phyloP scores from a whole-genome alignment of 257 asterid species.

The Solanum corneliomulleri region DNA sequence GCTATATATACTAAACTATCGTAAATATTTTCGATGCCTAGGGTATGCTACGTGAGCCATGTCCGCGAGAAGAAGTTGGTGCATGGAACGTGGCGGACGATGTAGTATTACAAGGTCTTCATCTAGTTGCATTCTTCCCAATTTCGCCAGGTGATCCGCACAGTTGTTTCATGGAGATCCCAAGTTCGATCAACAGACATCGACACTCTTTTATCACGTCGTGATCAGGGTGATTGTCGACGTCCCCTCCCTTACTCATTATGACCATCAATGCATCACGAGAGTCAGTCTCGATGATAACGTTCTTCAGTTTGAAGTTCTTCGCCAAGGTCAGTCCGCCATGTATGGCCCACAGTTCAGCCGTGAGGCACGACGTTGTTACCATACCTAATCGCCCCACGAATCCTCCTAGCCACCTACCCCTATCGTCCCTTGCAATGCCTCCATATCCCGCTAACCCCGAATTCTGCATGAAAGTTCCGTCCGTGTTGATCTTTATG shows the following conservation, averaged over 20 bases:
- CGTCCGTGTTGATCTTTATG: background rate
- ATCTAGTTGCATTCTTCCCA: background rate
- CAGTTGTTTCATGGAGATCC: background rate
- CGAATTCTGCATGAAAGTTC: background rate
- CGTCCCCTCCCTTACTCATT: background rate
- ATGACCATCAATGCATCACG: background rate
- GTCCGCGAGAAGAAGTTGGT: background rate
- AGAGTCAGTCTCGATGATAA: background rate
- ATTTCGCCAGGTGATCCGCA: background rate
- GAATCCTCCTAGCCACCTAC: background rate
- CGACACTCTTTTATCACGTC: background rate
- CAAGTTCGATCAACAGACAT: background rate
- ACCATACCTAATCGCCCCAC: too few relatives aligned
- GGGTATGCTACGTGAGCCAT: background rate
- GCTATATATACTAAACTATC: too few relatives aligned
- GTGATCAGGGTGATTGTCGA: background rate
- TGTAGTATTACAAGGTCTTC: background rate
- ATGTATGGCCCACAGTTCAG: background rate
- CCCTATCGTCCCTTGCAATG: background rate
- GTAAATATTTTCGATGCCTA: background rate
- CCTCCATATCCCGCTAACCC: background rate
- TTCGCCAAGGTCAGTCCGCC: too few relatives aligned
- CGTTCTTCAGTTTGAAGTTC: too few relatives aligned
- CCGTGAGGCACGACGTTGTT: too few relatives aligned
- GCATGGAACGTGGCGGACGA: background rate